Conservation (phyloP, 2,329 filamentous ascomycete genomes). For the Paracamarosporium sp. region DNA sequence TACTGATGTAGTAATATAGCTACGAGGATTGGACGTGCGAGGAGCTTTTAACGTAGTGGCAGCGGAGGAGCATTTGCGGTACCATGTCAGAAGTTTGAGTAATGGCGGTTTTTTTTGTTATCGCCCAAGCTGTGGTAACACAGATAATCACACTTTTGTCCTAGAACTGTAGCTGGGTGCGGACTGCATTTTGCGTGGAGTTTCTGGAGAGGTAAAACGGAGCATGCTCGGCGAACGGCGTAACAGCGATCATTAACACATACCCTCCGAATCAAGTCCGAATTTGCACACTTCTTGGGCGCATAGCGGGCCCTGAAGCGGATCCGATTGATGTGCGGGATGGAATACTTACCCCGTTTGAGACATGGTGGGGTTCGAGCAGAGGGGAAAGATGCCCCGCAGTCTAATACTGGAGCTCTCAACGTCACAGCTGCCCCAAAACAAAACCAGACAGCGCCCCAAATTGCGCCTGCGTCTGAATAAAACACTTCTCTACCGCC, state of each 20-base stretch:
- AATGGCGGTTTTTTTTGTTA: neutral
- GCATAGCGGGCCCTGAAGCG: conserved; percentile 30
- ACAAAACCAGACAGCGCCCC: conserved; percentile 15
- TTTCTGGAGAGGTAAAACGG: conserved; percentile 34
- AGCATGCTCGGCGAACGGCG: conserved; percentile 43
- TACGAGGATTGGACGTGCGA: conserved; percentile 99
- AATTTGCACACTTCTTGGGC: conserved; percentile 32
- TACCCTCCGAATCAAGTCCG: conserved; percentile 44
- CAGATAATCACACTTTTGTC: neutral
- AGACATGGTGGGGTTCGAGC: conserved; percentile 38
- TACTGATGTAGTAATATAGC: conserved; percentile 54
- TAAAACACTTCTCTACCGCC: conserved; percentile 14
- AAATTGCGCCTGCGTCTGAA: conserved; percentile 6
- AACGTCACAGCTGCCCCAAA: conserved; percentile 38
- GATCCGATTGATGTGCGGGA: conserved; percentile 33
- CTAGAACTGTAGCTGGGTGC: neutral
- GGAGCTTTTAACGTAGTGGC: conserved; percentile 69
- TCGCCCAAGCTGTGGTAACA: neutral
- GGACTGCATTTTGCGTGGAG: conserved; percentile 44
- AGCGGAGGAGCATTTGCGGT: neutral
- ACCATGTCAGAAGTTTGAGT: neutral
- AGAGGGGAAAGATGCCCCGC: conserved; percentile 39
- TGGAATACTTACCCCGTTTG: conserved; percentile 31
- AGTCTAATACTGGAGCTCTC: conserved; percentile 26
- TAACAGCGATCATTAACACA: conserved; percentile 32